Percentiles rank a stretch among this genome's conserved stretches.
Evolutionary conservation across 371 early-diverging fungal species (phyloP).

Genomic region (Gilbertella persicaria): DNA sequence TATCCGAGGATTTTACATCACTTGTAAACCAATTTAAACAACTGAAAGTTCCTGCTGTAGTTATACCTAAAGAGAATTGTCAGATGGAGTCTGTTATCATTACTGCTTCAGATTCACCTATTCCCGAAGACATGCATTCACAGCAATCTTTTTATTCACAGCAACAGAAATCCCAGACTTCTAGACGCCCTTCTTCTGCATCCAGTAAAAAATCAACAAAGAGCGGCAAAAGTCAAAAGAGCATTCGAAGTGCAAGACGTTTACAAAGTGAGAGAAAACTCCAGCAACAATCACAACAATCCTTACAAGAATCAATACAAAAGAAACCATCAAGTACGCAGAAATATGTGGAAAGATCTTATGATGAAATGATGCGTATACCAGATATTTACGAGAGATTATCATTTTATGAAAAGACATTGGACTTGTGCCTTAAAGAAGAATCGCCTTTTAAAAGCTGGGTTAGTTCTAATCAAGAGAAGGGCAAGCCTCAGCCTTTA

Average conservation of each 20-base stretch:
- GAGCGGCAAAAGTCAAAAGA: conserved; percentile 3
- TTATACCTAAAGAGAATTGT: neutral
- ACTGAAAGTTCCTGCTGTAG: conserved; percentile 7
- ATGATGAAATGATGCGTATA: conserved; percentile 45
- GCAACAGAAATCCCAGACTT: conserved; percentile 3
- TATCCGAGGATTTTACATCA: conserved; percentile 26
- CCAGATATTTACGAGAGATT: conserved; percentile 35
- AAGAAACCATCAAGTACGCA: conserved; percentile 8
- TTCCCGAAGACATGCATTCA: neutral
- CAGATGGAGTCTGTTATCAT: neutral
- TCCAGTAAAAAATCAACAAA: conserved; percentile 25
- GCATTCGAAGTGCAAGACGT: conserved; percentile 8
- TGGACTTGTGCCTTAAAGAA: conserved; percentile 28
- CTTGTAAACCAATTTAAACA: conserved; percentile 21
- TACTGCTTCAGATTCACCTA: neutral
- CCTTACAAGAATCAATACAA: conserved; percentile 1
- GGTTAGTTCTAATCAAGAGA: conserved; percentile 17
- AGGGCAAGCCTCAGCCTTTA: conserved; percentile 28
- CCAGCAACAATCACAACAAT: conserved; percentile 2
- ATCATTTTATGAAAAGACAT: conserved; percentile 39
- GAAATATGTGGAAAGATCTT: conserved; percentile 31
- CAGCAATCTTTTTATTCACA: too few relatives aligned
- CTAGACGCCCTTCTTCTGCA: neutral
- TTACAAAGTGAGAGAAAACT: conserved; percentile 5
- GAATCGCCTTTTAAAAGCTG: conserved; percentile 28